Evolutionary conservation across 73 alveolate genomes (phyloP), one percentile per base, ranked within the genome.

Genomic region (Blepharisma japonicum): DNA sequence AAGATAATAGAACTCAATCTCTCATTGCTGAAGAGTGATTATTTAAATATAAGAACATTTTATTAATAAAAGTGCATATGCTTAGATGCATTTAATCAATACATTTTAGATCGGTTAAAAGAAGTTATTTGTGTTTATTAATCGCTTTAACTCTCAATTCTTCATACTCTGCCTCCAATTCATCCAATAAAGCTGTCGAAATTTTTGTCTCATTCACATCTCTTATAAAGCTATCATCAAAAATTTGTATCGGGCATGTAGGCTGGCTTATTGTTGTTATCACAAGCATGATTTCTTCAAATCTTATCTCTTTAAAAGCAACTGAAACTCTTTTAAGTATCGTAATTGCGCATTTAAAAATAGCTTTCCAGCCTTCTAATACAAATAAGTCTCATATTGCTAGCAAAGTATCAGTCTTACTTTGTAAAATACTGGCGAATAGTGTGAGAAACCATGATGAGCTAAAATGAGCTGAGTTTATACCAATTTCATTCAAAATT

Each of bases 381-480:
- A 87, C 68, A 82, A 87, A 82, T 39, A 80, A 71, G 55, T 87
- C 88, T 45, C 86, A 56, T 67, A 87, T 82, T 81, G 86, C 77
- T 46, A 77, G 72, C 50, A 87, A 56, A 47, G 68, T 71, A 48
- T 83, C 78, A 4, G 90, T 84, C 2, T 68, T 77, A 68, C 68
- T 84, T 77, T 83, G 87, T 45, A 89, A 81, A 51, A 93, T 84
- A 74, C 85, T 86, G n/a, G 96, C 71, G 71, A 87, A 94, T 32
- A 94, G 78, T 32, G 98, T 94, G 45, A 94, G 88, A 78, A 94
- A 94, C 97, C 98, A 94, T 45, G 97, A 86, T 38, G 96, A 87
- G 66, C 91, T 71, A 78, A 74, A 93, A 70, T 83, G 81, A 89
- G 84, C 68, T 84, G 72, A 55, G 78, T 68, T 27, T 77, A 82